Percentiles rank a stretch among this genome's conserved stretches.
phyloP scores from a whole-genome alignment of 441 rosid species.

The Oxalis stricta region DNA sequence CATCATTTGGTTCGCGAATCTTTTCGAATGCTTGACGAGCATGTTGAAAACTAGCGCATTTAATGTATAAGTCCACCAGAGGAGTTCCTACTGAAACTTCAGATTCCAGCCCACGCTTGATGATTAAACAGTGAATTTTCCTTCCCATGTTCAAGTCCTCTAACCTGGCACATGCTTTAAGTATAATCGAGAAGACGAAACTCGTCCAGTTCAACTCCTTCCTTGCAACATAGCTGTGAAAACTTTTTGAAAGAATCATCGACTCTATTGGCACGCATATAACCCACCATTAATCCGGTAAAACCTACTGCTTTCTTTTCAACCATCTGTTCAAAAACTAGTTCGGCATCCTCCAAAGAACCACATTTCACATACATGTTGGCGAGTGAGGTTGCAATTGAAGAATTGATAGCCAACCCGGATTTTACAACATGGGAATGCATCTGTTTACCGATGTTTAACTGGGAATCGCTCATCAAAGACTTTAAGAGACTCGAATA shows the following conservation, averaged over 20 bases:
- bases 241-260: conserved; percentile 26
- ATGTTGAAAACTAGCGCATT: conserved; percentile 31
- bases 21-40: conserved; percentile 31
- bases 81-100: conserved; percentile 55
- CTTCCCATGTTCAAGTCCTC: conserved; percentile 28
- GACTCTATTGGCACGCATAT: conserved; percentile 23
- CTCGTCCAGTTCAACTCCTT: conserved; percentile 38
- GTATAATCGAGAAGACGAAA: conserved; percentile 41
- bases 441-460: conserved; percentile 33
- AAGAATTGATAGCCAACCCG: conserved; percentile 21
- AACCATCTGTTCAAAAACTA: conserved; percentile 27
- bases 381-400: conserved; percentile 22
- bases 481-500: conserved; percentile 31
- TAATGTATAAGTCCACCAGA: conserved; percentile 39
- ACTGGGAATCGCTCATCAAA: conserved; percentile 20
- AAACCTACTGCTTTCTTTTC: conserved; percentile 32
- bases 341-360: conserved; percentile 32
- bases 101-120: conserved; percentile 35
- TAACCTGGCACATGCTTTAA: conserved; percentile 43
- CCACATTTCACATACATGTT: conserved; percentile 52
- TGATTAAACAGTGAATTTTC: conserved; percentile 37
- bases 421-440: conserved; percentile 33
- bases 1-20: conserved; percentile 40
- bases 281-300: conserved; percentile 49
- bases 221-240: conserved; percentile 21